Evolutionary conservation across 768 basidiomycete genomes (phyloP).

Genomic region (Leucocoprinus leucothites): DNA sequence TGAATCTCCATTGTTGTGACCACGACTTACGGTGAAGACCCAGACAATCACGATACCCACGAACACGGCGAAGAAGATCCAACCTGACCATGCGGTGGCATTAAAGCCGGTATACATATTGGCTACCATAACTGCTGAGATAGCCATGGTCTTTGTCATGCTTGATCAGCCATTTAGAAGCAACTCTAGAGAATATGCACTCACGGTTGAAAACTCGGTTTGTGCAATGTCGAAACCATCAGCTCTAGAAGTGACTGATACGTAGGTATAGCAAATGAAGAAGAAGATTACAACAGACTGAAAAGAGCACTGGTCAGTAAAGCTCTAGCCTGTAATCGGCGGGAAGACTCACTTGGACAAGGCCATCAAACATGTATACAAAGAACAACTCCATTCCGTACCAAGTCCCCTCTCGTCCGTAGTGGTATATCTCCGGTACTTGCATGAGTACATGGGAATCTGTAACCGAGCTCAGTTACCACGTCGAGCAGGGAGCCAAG

Average conservation of each 20-base stretch:
- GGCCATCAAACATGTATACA: slow-evolving; percentile 79
- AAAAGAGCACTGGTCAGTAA: slow-evolving; percentile 1
- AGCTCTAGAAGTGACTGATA: slow-evolving; percentile 61
- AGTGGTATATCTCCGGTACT: slow-evolving; percentile 86
- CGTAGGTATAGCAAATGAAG: slow-evolving; percentile 76
- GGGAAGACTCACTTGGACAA: slow-evolving; percentile 61
- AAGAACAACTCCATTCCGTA: slow-evolving; percentile 71
- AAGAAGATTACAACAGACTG: slow-evolving; percentile 90
- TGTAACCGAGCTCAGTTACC: slow-evolving; percentile 20
- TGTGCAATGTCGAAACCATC: slow-evolving; percentile 78
- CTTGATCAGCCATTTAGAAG: background rate
- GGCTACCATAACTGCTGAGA: slow-evolving; percentile 71
- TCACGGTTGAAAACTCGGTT: slow-evolving; percentile 84
- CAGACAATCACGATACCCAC: slow-evolving; percentile 80
- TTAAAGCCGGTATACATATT: slow-evolving; percentile 89
- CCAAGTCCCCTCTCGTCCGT: slow-evolving; percentile 77
- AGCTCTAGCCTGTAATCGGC: background rate
- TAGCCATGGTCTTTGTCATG: slow-evolving; percentile 68
- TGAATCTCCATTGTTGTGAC: background rate
- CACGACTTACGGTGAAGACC: slow-evolving; percentile 65
- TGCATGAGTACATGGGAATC: slow-evolving; percentile 86
- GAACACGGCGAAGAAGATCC: slow-evolving; percentile 80
- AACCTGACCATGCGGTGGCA: slow-evolving; percentile 83
- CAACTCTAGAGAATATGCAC: slow-evolving; percentile 17
- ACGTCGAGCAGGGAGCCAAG: background rate